Conservation (phyloP, 1,139 yeast genomes). For the Zhuliangozyma blackwelliae region DNA sequence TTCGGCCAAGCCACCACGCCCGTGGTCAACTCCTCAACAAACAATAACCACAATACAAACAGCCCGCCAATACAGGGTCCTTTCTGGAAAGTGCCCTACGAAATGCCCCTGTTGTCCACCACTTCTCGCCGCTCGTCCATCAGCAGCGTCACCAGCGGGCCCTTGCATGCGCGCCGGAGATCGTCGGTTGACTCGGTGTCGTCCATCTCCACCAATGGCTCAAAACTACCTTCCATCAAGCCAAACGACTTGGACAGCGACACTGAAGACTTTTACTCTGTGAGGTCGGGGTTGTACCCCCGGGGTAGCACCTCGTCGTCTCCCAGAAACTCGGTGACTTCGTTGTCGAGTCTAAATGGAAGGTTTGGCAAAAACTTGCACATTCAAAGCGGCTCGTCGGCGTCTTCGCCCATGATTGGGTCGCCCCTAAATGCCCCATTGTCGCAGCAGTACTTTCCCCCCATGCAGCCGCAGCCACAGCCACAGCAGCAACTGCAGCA, state of each 20-base stretch:
- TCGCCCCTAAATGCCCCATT: slow-evolving; percentile 6
- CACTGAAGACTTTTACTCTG: slow-evolving; percentile 36
- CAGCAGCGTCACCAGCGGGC: slow-evolving; percentile 13
- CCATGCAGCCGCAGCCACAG: slow-evolving; percentile 5
- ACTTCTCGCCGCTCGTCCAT: slow-evolving; percentile 31
- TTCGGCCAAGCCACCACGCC: neutral
- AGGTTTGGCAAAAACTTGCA: slow-evolving; percentile 29
- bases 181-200: slow-evolving; percentile 14
- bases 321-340: slow-evolving; percentile 44
- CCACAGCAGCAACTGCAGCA: slow-evolving; percentile 1
- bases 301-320: slow-evolving; percentile 33
- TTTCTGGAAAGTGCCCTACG: slow-evolving; percentile 50
- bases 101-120: slow-evolving; percentile 33
- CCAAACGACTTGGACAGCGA: slow-evolving; percentile 31
- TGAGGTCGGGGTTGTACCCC: slow-evolving; percentile 20
- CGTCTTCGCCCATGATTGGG: slow-evolving; percentile 9
- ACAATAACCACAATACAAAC: slow-evolving; percentile 9
- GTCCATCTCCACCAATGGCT: slow-evolving; percentile 28
- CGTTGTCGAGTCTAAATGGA: slow-evolving; percentile 45
- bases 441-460: neutral
- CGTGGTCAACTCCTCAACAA: neutral
- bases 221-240: slow-evolving; percentile 28
- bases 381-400: slow-evolving; percentile 8
- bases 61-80: slow-evolving; percentile 44
- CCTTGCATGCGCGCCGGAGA: slow-evolving; percentile 6